A percentile compares a stretch with the other conserved stretches of the same genome.
These are phyloP conservation scores for Chlamydomonas schloesseri DNA, from an alignment of 139 green algal genomes.

Conservation along the genomic window DNA sequence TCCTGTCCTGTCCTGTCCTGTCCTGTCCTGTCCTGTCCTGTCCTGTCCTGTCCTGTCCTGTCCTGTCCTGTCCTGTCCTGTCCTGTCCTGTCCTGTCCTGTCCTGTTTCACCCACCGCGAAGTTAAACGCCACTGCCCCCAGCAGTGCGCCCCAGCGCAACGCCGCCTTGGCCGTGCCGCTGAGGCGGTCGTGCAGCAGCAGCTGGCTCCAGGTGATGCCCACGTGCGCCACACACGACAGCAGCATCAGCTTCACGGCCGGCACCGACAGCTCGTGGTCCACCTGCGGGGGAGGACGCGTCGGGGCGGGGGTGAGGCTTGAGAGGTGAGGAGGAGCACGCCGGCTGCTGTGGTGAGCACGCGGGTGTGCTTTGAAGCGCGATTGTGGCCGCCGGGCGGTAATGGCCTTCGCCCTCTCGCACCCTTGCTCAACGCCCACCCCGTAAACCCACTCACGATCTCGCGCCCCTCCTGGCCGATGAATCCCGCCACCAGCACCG, in stretches of 20 bases:
- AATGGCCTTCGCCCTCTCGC: too few species aligned
- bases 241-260: conserved; percentile 41
- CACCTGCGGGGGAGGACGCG: not conserved
- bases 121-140: conserved; percentile 28
- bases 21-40: too few species aligned
- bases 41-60: too few species aligned
- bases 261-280: conserved; percentile 45
- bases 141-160: conserved; percentile 24
- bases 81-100: not conserved
- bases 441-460: conserved; percentile 43
- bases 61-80: too few species aligned
- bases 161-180: not conserved
- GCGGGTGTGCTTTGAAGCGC: not conserved
- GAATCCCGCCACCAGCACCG: conserved; percentile 58
- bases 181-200: conserved; percentile 37
- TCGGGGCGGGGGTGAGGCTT: too few species aligned
- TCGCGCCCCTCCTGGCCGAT: conserved; percentile 47
- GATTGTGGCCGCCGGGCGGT: too few species aligned
- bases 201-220: conserved; percentile 35
- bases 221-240: conserved; percentile 36
- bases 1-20: too few species aligned
- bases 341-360: not conserved
- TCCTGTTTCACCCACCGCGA: not conserved
- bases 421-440: too few species aligned
- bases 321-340: too few species aligned